Evolutionary conservation across 768 basidiomycete genomes (phyloP).

Genomic region (Grammothele lineata): DNA sequence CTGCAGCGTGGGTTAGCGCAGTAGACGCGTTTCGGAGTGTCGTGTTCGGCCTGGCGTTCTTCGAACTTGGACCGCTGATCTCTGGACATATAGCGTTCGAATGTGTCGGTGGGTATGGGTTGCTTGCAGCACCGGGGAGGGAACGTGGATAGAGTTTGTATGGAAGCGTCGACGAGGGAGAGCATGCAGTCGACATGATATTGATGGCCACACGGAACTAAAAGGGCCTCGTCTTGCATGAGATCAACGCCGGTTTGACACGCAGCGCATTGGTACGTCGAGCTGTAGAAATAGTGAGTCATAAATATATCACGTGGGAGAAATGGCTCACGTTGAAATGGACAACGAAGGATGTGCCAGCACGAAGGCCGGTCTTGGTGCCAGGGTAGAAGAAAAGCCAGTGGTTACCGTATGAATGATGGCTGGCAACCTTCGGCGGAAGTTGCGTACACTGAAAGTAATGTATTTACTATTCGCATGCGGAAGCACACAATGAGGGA

Average conservation of each 20-base stretch:
- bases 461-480: too few species aligned
- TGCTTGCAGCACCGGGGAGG: constrained; percentile 29
- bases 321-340: too few species aligned
- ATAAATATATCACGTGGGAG: too few species aligned
- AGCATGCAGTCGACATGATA: constrained; percentile 23
- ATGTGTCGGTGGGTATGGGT: constrained; percentile 14
- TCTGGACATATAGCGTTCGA: constrained; percentile 14
- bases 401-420: too few species aligned
- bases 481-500: too few species aligned
- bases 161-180: constrained; percentile 20
- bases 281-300: neutral
- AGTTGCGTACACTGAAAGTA: too few species aligned
- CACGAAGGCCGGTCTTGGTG: too few species aligned
- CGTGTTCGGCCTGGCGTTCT: constrained; percentile 19
- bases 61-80: constrained; percentile 9
- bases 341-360: too few species aligned
- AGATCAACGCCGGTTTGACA: constrained; percentile 9
- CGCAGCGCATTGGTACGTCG: constrained; percentile 16
- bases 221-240: constrained; percentile 1
- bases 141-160: constrained; percentile 22
- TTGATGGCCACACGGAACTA: constrained; percentile 22
- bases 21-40: constrained; percentile 25
- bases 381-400: too few species aligned
- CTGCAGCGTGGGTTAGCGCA: constrained; percentile 24
- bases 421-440: too few species aligned